phyloP scores from a whole-genome alignment of 164 flowering plant genomes.

The Warburgia ugandensis region DNA sequence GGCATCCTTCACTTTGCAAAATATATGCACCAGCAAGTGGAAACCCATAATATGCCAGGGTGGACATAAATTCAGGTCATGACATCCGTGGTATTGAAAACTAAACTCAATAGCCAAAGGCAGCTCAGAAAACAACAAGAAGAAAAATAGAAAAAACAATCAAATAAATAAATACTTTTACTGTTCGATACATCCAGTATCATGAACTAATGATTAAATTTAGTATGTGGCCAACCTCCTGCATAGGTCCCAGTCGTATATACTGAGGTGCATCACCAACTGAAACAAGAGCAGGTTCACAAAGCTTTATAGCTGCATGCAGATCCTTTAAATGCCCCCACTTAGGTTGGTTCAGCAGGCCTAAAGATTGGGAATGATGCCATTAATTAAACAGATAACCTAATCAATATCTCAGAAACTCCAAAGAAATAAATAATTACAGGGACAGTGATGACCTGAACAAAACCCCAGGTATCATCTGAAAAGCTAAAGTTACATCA shows the following conservation, averaged over 20 bases:
- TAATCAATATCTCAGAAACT: background rate
- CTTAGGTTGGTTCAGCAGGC: conserved; percentile 79
- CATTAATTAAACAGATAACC: conserved; percentile 1
- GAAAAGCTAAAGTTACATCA: background rate
- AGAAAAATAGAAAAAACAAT: too few relatives aligned
- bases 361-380: conserved; percentile 21
- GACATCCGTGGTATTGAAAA: too few relatives aligned
- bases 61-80: too few relatives aligned
- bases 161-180: too few relatives aligned
- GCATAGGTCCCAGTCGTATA: conserved; percentile 62
- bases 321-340: conserved; percentile 97
- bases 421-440: background rate
- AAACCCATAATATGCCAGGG: too few relatives aligned
- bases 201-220: background rate
- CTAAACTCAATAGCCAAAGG: too few relatives aligned
- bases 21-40: too few relatives aligned
- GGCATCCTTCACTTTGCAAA: too few relatives aligned
- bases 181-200: too few relatives aligned
- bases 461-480: background rate
- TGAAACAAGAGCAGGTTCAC: conserved; percentile 83
- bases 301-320: conserved; percentile 88
- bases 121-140: too few relatives aligned
- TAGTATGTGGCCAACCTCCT: conserved; percentile 55
- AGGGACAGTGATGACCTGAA: background rate
- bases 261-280: conserved; percentile 60